Evolutionary conservation across 1,139 yeast genomes (phyloP), one percentile per base, ranked within the genome.

Genomic region (Suhomyces yuchorum): DNA sequence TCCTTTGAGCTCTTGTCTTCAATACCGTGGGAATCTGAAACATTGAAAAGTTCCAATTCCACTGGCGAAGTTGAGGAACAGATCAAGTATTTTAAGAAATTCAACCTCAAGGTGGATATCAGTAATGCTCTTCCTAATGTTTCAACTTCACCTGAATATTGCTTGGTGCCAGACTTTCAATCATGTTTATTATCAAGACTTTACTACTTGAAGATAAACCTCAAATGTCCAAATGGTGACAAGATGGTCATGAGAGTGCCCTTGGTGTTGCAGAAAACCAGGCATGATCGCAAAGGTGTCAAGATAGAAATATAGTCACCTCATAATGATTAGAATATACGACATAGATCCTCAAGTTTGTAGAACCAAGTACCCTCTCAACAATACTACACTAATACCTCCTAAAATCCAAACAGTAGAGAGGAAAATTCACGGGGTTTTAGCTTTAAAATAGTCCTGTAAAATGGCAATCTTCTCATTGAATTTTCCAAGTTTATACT

Each of bases 101-200:
- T 67, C 48, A 55, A 53, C 19, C 49, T 67, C 5, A 57, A 52
- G 18, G 51, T 67, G 3, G 68, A 67, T 43, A 50, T 64, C 30
- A 48, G 51, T 15, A 56, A 59, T 22, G 58, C 60, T 3, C 46
- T 51, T 11, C 37, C 48, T 7, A 48, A 35, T 22, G 41, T 42
- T 1, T 38, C 50, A 14, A 37, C 44, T 7, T 42, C 55, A 0
- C 48, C 51, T 2, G 65, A 65, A n/a, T 66, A 68, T 43, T 66
- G 70, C 40, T 57, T 73, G 19, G 62, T 71, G 4, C 78, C 78
- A 0, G 74, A 68, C 42, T 73, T 73, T 54, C 78, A 73, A 55
- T 52, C 56, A 8, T 73, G 78, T 51, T 59, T 64, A 32, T 47
- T 70, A 51, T 63, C 75, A 2, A 55, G 78, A 39, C 39, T 71